These are phyloP conservation scores for Ceriops tagal DNA, from an alignment of 345 rosid genomes.

Conservation along the genomic window DNA sequence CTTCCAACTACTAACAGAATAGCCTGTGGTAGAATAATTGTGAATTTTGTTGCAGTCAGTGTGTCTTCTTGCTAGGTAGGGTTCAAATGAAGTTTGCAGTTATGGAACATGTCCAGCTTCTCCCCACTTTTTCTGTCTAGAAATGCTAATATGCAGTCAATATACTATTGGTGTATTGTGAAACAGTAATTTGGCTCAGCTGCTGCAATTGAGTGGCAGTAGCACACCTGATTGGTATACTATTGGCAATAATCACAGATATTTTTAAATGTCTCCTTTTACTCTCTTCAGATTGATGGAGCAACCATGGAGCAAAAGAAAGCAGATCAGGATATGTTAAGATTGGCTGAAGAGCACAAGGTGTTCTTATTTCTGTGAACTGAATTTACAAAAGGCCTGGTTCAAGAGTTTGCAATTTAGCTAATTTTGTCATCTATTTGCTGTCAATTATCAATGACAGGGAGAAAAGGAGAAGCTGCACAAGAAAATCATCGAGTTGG, in stretches of 20 bases:
- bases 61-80: too few relatives aligned
- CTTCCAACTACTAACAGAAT: too few relatives aligned
- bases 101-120: too few relatives aligned
- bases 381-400: not conserved
- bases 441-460: constrained; percentile 37
- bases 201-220: too few relatives aligned
- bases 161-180: too few relatives aligned
- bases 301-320: constrained; percentile 74
- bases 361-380: constrained; percentile 23
- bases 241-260: not conserved
- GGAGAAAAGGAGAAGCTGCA: constrained; percentile 55
- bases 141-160: too few relatives aligned
- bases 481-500: constrained; percentile 44
- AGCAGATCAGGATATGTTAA: constrained; percentile 49
- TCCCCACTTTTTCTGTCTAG: too few relatives aligned
- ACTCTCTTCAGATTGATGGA: constrained; percentile 46
- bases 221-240: too few relatives aligned
- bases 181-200: too few relatives aligned
- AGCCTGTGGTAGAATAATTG: too few relatives aligned
- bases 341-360: constrained; percentile 65
- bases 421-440: not conserved
- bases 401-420: not conserved
- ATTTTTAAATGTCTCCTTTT: not conserved
- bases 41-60: too few relatives aligned
- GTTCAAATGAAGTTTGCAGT: too few relatives aligned